phyloP scores from a whole-genome alignment of 352 stramenopile species.

The Phytopythium helicoides region DNA sequence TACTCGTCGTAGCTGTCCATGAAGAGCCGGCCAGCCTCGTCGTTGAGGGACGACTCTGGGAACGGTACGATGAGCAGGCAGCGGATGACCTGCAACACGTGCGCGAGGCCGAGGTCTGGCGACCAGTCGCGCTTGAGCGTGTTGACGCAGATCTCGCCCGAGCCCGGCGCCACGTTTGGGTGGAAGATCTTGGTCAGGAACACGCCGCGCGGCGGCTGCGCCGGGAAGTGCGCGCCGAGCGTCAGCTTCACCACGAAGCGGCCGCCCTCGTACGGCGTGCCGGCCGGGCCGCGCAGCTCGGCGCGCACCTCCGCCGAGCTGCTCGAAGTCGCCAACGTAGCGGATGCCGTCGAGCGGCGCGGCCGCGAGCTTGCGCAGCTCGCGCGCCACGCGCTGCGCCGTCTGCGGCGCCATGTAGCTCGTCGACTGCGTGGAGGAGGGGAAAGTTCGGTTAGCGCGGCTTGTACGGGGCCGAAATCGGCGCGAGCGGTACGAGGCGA shows the following conservation, averaged over 20 bases:
- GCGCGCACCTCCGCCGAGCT: slow-evolving; percentile 92
- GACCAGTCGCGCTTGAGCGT: slow-evolving; percentile 99
- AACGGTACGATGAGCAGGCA: slow-evolving; percentile 99
- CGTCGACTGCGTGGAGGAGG: background rate
- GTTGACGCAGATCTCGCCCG: slow-evolving; percentile 99
- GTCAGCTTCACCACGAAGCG: slow-evolving; percentile 97
- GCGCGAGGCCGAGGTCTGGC: slow-evolving; percentile 90
- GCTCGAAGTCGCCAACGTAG: slow-evolving; percentile 90
- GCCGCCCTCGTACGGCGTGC: slow-evolving; percentile 96
- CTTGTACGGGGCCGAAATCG: background rate
- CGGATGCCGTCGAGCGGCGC: slow-evolving; percentile 91
- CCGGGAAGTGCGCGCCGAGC: slow-evolving; percentile 85
- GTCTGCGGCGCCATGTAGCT: slow-evolving; percentile 88
- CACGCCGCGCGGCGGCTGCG: slow-evolving; percentile 86
- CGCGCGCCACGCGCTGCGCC: slow-evolving; percentile 88
- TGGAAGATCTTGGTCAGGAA: slow-evolving; percentile 99
- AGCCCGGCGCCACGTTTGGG: slow-evolving; percentile 96
- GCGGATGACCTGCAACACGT: slow-evolving; percentile 98
- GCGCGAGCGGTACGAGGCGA: background rate
- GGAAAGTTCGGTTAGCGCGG: background rate
- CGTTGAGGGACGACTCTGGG: slow-evolving; percentile 98
- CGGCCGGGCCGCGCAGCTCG: slow-evolving; percentile 95
- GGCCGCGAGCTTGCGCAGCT: slow-evolving; percentile 91
- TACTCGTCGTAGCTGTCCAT: slow-evolving; percentile 99
- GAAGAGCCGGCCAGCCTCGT: slow-evolving; percentile 98